These are phyloP conservation scores for Ulmus americana DNA, from an alignment of 331 rosid genomes.

Conservation along the genomic window DNA sequence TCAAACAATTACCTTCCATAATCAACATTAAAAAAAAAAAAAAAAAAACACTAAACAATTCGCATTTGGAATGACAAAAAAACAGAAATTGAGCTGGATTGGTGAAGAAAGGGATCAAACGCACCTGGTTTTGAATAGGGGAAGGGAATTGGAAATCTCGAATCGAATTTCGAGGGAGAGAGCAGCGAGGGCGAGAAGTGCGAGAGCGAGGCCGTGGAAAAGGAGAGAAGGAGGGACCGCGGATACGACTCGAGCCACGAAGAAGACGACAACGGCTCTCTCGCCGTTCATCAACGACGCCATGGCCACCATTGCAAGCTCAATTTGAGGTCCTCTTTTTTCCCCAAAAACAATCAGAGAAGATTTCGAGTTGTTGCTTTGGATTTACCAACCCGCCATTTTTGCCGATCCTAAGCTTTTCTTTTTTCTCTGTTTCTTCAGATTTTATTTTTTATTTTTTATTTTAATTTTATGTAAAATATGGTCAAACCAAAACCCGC, in stretches of 20 bases:
- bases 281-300: conserved; percentile 53
- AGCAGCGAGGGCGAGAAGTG: conserved; percentile 55
- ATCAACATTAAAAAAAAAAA: neutral
- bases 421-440: neutral
- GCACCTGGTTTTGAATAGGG: conserved; percentile 54
- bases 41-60: neutral
- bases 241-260: conserved; percentile 39
- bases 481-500: too few species aligned
- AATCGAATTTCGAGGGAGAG: conserved; percentile 54
- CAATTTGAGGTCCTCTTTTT: too few species aligned
- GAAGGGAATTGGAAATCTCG: conserved; percentile 37
- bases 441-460: too few species aligned
- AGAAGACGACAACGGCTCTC: conserved; percentile 57
- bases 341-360: neutral
- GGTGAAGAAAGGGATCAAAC: neutral
- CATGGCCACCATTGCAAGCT: conserved; percentile 25
- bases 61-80: neutral
- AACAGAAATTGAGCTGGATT: neutral
- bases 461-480: too few species aligned
- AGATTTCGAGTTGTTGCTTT: too few species aligned
- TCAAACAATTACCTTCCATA: neutral
- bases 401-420: neutral
- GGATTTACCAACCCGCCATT: too few species aligned
- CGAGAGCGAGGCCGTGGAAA: conserved; percentile 60
- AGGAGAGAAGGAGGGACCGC: conserved; percentile 65